Percentiles rank a stretch among this genome's conserved stretches.
phyloP scores from a whole-genome alignment of 2,329 filamentous ascomycete species.

The Aspergillus sp. region DNA sequence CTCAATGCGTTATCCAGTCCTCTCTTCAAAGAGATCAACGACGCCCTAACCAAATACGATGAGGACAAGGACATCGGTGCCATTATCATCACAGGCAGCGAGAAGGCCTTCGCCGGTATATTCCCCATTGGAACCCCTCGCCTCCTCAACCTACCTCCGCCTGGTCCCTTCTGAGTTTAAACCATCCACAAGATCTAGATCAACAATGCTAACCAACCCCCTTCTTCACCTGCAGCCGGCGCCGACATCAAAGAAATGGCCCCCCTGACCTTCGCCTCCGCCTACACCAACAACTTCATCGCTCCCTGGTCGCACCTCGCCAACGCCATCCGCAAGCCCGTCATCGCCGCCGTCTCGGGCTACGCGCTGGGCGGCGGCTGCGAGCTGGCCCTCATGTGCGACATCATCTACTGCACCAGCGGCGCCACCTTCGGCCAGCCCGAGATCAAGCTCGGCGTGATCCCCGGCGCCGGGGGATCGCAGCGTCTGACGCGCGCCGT shows the following conservation, averaged over 20 bases:
- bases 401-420: constrained; percentile 86
- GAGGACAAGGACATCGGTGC: constrained; percentile 67
- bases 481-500: constrained; percentile 82
- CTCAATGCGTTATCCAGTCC: constrained; percentile 92
- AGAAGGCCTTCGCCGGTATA: constrained; percentile 76
- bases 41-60: constrained; percentile 71
- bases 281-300: constrained; percentile 90
- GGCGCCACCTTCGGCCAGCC: constrained; percentile 92
- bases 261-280: constrained; percentile 80
- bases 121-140: background rate
- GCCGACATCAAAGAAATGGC: constrained; percentile 99
- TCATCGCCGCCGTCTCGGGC: constrained; percentile 91
- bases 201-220: background rate
- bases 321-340: constrained; percentile 82
- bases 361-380: constrained; percentile 94
- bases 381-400: constrained; percentile 96
- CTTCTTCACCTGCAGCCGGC: constrained; percentile 58
- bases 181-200: background rate
- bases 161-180: background rate
- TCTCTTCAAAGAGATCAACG: constrained; percentile 85
- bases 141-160: too few relatives aligned
- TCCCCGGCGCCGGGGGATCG: constrained; percentile 88
- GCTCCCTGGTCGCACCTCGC: constrained; percentile 89
- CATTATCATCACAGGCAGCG: constrained; percentile 83
- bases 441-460: constrained; percentile 91